Base-by-base conservation (phyloP, 2,329 filamentous ascomycete species). In the Pyrenochaeta sp. region DNA sequence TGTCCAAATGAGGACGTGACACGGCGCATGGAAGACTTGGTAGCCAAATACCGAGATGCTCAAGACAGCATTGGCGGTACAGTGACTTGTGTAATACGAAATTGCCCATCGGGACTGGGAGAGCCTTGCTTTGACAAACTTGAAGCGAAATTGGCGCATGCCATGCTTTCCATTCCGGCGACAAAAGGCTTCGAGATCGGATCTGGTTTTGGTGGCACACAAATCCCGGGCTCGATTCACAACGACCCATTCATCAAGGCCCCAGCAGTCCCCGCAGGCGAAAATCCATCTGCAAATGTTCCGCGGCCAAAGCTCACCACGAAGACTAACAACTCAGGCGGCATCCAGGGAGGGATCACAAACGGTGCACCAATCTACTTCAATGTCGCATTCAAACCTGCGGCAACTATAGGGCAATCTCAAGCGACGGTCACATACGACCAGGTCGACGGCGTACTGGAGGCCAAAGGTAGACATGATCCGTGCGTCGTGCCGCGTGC, bases 111-210 rank as follows among this genome's bases (percentile, higher is more conserved):
- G 35, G 94, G 94, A 0, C 84, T 98, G 2, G 95, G 95, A 54
- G 95, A 98, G 82, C 95, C 94, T 0, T 90, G 87, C 77, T 98
- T 99, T 76, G 91, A 96, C 77, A 98, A 98, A 82, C 83, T 98
- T 39, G 93, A 99, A 81, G 95, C 95, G 7, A 86, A 85, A 73
- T 87, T 99, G 41, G 93, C 87, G 21, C 94, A 98, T 72, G 95
- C 91, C 44, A 98, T 99, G 91, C 85, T 98, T 60, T 92, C 87
- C 73, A 97, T 98, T 67, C 95, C 95, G 4, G 92, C 95, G 3
- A 94, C 90, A 32, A 99, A 98, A 80, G 94, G 90, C 49, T 98
- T 98, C 72, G 94, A 98, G 75, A 89, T 98, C 62, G 95, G 95
- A 49, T 96, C 91, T 47, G 95, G 95, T 11, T 98, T 98, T 75